phyloP scores from a whole-genome alignment of 169 alveolate species.

The Eimeria praecox region DNA sequence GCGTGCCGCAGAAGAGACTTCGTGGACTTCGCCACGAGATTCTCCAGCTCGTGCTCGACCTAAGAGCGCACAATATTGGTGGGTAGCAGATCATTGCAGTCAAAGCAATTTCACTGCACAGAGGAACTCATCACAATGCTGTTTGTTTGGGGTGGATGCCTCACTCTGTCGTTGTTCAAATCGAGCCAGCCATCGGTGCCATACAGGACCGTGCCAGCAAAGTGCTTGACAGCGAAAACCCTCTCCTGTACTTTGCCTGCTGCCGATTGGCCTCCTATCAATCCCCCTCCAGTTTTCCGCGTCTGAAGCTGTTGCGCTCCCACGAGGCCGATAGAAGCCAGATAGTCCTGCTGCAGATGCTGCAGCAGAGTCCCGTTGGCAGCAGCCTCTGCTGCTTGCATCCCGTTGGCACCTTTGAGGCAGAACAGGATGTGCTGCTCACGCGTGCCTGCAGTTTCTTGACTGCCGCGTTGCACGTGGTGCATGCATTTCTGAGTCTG shows the following conservation, averaged over 20 bases:
- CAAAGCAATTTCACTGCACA: neutral
- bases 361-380: constrained; percentile 21
- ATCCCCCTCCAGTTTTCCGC: neutral
- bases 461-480: neutral
- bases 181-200: constrained; percentile 71
- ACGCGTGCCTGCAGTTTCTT: neutral
- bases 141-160: too few relatives aligned
- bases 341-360: too few relatives aligned
- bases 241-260: constrained; percentile 57
- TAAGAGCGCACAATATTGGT: neutral
- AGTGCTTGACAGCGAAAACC: constrained; percentile 57
- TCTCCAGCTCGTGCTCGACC: constrained; percentile 17
- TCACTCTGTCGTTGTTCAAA: constrained; percentile 57
- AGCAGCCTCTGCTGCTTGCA: constrained; percentile 44
- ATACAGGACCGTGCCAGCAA: constrained; percentile 60
- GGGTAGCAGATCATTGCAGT: too few relatives aligned
- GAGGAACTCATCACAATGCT: too few relatives aligned
- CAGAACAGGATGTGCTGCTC: constrained; percentile 28
- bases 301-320: constrained; percentile 16
- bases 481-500: neutral
- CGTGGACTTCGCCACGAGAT: constrained; percentile 9
- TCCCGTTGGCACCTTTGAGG: constrained; percentile 31
- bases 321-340: constrained; percentile 1
- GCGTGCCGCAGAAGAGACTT: constrained; percentile 6
- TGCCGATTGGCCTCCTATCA: neutral